Evolutionary conservation across 331 rosid genomes (phyloP).

Genomic region (Malus hybrid): DNA sequence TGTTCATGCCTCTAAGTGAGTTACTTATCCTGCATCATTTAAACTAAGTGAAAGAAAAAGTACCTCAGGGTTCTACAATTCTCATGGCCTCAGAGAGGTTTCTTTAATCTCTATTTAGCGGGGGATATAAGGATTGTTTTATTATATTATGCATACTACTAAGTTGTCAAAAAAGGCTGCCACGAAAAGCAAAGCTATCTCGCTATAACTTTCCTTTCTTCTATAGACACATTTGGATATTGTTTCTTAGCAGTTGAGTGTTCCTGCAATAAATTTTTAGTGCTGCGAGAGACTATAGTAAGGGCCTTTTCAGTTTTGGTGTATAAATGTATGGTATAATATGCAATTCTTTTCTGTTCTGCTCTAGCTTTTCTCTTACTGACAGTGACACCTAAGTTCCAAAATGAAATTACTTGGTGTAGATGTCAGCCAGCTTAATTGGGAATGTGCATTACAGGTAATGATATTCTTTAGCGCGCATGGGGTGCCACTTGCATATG

Average conservation of each 20-base stretch:
- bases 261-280: background rate
- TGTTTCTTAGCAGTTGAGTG: background rate
- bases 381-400: conserved; percentile 1
- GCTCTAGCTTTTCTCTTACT: conserved; percentile 2
- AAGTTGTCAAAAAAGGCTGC: background rate
- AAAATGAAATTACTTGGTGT: background rate
- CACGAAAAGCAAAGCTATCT: background rate
- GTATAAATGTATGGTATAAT: background rate
- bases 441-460: conserved; percentile 35
- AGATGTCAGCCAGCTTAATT: background rate
- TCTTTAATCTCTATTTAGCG: background rate
- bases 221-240: background rate
- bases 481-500: conserved; percentile 96
- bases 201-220: background rate
- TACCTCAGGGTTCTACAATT: background rate
- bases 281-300: background rate
- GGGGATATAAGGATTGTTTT: background rate
- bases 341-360: background rate
- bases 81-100: background rate
- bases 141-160: background rate
- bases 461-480: conserved; percentile 95
- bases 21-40: background rate
- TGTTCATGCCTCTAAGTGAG: background rate
- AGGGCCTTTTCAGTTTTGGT: background rate
- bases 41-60: background rate